Evolutionary conservation across 495 filamentous ascomycete species (phyloP).

Genomic region (Apiosordaria backusii): DNA sequence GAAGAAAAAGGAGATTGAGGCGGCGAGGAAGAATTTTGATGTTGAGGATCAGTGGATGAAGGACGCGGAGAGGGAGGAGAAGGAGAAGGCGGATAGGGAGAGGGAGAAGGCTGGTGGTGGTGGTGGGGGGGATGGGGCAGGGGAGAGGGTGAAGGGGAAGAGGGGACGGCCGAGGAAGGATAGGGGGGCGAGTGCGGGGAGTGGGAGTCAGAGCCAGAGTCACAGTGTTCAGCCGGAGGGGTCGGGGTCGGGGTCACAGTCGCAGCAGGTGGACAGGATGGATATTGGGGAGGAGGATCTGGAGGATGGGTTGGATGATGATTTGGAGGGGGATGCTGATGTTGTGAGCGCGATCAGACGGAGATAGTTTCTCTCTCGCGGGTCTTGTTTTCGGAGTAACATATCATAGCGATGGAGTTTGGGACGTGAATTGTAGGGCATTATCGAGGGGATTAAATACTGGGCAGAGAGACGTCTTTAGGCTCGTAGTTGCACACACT

Average conservation of each 20-base stretch:
- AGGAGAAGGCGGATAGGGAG: slow-evolving; percentile 29
- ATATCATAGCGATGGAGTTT: background rate
- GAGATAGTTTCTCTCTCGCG: slow-evolving; percentile 8
- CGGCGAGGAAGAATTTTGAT: slow-evolving; percentile 64
- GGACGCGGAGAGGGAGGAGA: slow-evolving; percentile 42
- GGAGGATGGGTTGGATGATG: slow-evolving; percentile 35
- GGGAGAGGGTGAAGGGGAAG: background rate
- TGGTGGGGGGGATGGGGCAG: background rate
- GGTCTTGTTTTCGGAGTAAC: background rate
- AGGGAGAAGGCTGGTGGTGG: slow-evolving; percentile 7
- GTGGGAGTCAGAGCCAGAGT: slow-evolving; percentile 5
- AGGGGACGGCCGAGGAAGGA: slow-evolving; percentile 4
- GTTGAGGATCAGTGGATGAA: slow-evolving; percentile 43
- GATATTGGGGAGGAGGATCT: slow-evolving; percentile 29
- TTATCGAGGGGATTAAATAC: background rate
- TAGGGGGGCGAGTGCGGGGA: slow-evolving; percentile 7
- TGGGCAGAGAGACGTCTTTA: background rate
- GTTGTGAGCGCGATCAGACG: slow-evolving; percentile 23
- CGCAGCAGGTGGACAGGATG: slow-evolving; percentile 5
- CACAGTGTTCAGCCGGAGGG: background rate
- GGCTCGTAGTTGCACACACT: background rate
- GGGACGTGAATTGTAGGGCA: background rate
- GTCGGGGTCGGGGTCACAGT: background rate
- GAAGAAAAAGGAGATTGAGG: slow-evolving; percentile 75
- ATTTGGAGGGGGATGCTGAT: slow-evolving; percentile 31